A percentile compares a stretch with the other conserved stretches of the same genome.
These are phyloP conservation scores for Yamadazyma kanchanaburiensis DNA, from an alignment of 1,139 yeast genomes.

Conservation along the genomic window DNA sequence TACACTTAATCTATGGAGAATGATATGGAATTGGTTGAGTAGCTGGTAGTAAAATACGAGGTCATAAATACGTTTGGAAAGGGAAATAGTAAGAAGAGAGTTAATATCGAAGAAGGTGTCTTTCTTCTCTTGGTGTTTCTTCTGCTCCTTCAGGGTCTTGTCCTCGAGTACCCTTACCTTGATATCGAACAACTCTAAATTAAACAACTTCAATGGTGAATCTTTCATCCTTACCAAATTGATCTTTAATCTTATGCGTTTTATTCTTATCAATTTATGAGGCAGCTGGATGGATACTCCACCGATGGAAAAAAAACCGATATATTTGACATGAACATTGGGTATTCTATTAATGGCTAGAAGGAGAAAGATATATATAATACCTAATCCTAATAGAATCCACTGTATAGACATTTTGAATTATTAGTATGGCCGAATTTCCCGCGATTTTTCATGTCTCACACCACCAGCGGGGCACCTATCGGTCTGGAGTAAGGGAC, in stretches of 20 bases:
- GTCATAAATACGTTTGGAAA: constrained; percentile 16
- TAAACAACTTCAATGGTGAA: constrained; percentile 29
- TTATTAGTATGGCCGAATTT: background rate
- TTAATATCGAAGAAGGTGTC: constrained; percentile 6
- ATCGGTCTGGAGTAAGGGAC: too few relatives aligned
- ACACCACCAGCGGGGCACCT: too few relatives aligned
- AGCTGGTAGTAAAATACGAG: constrained; percentile 16
- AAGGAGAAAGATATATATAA: constrained; percentile 17
- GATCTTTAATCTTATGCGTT: constrained; percentile 23
- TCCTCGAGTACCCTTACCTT: constrained; percentile 12
- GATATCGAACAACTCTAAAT: constrained; percentile 27
- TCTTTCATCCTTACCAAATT: constrained; percentile 23
- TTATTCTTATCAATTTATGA: constrained; percentile 16
- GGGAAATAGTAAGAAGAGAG: constrained; percentile 5
- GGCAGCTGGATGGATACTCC: constrained; percentile 24
- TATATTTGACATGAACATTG: constrained; percentile 26
- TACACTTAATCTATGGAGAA: constrained; percentile 23
- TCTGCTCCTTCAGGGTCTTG: background rate
- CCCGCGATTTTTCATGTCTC: constrained; percentile 1
- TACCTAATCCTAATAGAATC: constrained; percentile 1
- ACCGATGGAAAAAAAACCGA: constrained; percentile 37
- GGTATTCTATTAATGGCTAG: constrained; percentile 30
- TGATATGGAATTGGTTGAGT: constrained; percentile 31
- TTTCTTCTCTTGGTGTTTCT: background rate
- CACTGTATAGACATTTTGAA: constrained; percentile 2